These are phyloP conservation scores for Solanum chiquidenum DNA, from an alignment of 257 asterid species.

Conservation along the genomic window DNA sequence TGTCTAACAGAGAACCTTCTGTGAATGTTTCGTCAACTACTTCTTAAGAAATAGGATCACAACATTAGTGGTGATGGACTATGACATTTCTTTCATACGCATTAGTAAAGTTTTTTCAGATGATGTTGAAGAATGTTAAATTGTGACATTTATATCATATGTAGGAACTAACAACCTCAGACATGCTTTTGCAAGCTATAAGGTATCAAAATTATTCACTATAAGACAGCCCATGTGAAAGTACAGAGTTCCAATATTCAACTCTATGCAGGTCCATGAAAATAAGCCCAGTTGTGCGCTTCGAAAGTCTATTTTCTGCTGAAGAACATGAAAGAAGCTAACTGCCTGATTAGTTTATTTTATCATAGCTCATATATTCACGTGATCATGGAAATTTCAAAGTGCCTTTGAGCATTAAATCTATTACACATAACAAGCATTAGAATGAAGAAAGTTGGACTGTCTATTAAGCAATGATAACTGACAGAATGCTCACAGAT, in stretches of 20 bases:
- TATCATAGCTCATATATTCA: background rate
- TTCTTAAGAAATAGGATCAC: background rate
- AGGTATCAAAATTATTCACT: background rate
- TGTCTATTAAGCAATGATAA: background rate
- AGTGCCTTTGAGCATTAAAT: background rate
- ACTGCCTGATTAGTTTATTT: background rate
- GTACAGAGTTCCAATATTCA: background rate
- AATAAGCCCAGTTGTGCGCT: background rate
- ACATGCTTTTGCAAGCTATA: background rate
- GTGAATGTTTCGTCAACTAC: background rate
- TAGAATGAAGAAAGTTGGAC: background rate
- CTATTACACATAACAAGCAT: background rate
- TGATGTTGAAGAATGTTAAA: background rate
- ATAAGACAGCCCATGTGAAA: background rate
- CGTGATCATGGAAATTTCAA: background rate
- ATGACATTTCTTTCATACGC: background rate
- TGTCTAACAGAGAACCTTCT: background rate
- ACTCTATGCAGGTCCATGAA: background rate
- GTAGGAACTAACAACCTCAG: background rate
- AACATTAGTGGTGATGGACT: background rate
- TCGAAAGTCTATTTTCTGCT: background rate
- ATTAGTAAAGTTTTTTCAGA: background rate
- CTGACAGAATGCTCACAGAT: background rate
- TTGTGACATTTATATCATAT: background rate
- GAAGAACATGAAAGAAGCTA: background rate